Percentiles rank a stretch among this genome's conserved stretches.
Evolutionary conservation across 805 yeast genomes (phyloP).

Genomic region (Hanseniaspora jakobsenii): DNA sequence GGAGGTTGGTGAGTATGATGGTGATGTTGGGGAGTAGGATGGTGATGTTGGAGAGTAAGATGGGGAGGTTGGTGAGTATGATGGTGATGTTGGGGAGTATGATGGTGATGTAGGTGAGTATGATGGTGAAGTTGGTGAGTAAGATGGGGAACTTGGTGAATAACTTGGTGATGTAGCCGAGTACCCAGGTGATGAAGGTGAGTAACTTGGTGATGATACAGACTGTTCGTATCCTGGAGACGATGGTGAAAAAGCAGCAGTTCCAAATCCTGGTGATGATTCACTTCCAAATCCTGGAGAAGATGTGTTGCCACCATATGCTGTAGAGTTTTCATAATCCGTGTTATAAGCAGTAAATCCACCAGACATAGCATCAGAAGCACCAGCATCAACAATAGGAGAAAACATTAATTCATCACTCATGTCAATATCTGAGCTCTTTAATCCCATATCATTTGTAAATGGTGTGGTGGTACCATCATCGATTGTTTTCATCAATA

Average conservation of each 20-base stretch:
- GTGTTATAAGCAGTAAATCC: conserved; percentile 83
- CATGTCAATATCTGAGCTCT: conserved; percentile 51
- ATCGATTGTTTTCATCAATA: conserved; percentile 25
- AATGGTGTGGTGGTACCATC: conserved; percentile 87
- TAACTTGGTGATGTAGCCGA: conserved; percentile 71
- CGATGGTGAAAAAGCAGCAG: conserved; percentile 72
- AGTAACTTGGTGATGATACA: conserved; percentile 60
- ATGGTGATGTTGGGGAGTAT: conserved; percentile 55
- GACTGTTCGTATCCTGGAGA: conserved; percentile 52
- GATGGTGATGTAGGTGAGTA: conserved; percentile 68
- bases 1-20: conserved; percentile 52
- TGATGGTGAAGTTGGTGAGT: conserved; percentile 67
- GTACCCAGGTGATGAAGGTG: conserved; percentile 60
- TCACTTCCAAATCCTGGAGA: conserved; percentile 48
- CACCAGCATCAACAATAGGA: conserved; percentile 80
- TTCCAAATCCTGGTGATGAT: conserved; percentile 58
- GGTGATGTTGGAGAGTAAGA: conserved; percentile 40
- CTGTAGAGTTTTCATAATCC: conserved; percentile 46
- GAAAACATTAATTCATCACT: conserved; percentile 78
- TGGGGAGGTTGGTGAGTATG: conserved; percentile 46
- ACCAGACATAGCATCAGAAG: conserved; percentile 59
- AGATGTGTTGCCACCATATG: conserved; percentile 43
- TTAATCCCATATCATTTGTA: conserved; percentile 48
- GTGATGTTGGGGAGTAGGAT: conserved; percentile 60
- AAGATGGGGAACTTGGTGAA: conserved; percentile 58